These are phyloP conservation scores for Endothia cerciana DNA, from an alignment of 2,329 filamentous ascomycete species.

Conservation along the genomic window DNA sequence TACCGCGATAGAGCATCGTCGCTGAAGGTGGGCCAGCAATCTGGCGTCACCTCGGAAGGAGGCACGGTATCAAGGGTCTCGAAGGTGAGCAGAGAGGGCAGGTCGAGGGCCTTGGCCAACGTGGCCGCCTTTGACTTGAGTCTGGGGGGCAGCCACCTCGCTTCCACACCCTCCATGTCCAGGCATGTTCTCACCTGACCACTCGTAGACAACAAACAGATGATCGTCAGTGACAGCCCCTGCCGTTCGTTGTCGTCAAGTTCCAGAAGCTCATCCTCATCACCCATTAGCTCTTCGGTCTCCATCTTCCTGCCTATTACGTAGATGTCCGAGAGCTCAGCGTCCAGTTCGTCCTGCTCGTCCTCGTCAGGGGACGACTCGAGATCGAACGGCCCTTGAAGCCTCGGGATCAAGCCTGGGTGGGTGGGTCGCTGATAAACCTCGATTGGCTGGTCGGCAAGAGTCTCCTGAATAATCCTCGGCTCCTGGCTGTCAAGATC, in stretches of 20 bases:
- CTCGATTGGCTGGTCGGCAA: conserved; percentile 55
- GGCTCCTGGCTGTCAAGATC: conserved; percentile 68
- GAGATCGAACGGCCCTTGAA: conserved; percentile 66
- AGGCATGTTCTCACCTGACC: conserved; percentile 65
- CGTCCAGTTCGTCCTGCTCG: conserved; percentile 60
- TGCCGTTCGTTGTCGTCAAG: conserved; percentile 60
- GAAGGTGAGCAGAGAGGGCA: conserved; percentile 61
- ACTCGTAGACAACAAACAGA: conserved; percentile 64
- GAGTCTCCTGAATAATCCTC: conserved; percentile 52
- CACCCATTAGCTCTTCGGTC: conserved; percentile 62
- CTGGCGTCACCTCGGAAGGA: conserved; percentile 56
- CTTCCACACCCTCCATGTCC: conserved; percentile 64
- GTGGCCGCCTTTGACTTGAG: conserved; percentile 52
- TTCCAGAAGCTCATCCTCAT: conserved; percentile 66
- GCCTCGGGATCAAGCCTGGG: conserved; percentile 60
- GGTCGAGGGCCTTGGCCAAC: conserved; percentile 43
- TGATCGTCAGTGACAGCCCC: conserved; percentile 61
- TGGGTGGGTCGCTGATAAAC: conserved; percentile 61
- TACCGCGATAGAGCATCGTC: conserved; percentile 64
- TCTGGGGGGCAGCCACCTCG: conserved; percentile 67
- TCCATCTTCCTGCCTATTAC: conserved; percentile 67
- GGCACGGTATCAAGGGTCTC: conserved; percentile 65
- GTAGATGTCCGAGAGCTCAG: conserved; percentile 63
- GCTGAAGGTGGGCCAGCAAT: conserved; percentile 67
- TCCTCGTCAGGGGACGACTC: conserved; percentile 55